Evolutionary conservation across 495 filamentous ascomycete genomes (phyloP).

Genomic region (Neurospora sp.): DNA sequence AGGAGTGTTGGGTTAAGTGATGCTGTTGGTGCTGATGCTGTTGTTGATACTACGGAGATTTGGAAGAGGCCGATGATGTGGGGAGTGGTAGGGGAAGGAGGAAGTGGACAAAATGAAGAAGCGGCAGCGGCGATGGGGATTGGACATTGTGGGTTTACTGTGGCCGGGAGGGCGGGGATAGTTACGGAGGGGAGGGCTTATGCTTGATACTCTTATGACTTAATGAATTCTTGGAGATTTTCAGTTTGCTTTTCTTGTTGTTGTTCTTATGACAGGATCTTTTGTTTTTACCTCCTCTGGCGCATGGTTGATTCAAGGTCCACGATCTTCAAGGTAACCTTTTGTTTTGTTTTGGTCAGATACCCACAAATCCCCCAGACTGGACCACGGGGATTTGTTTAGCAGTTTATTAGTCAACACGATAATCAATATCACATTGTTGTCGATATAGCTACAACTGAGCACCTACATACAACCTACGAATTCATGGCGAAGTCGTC

Average conservation of each 20-base stretch:
- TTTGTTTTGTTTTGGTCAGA: not conserved
- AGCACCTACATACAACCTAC: not conserved
- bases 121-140: slow-evolving; percentile 12
- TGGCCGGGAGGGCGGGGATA: slow-evolving; percentile 10
- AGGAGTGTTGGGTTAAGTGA: not conserved
- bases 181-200: slow-evolving; percentile 30
- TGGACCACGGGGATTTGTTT: not conserved
- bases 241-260: not conserved
- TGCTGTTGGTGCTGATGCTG: not conserved
- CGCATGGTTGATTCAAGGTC: too few relatives aligned
- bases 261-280: not conserved
- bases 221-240: not conserved
- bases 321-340: too few relatives aligned
- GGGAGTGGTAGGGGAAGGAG: slow-evolving; percentile 31
- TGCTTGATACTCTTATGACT: slow-evolving; percentile 15
- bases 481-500: not conserved
- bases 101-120: not conserved
- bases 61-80: slow-evolving; percentile 24
- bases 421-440: not conserved
- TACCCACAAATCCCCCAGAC: not conserved
- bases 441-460: not conserved
- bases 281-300: too few relatives aligned
- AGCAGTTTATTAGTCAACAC: not conserved
- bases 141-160: slow-evolving; percentile 30
- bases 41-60: not conserved